These are phyloP conservation scores for Nicotiana benthamiana DNA, from an alignment of 257 asterid species.

Conservation along the genomic window DNA sequence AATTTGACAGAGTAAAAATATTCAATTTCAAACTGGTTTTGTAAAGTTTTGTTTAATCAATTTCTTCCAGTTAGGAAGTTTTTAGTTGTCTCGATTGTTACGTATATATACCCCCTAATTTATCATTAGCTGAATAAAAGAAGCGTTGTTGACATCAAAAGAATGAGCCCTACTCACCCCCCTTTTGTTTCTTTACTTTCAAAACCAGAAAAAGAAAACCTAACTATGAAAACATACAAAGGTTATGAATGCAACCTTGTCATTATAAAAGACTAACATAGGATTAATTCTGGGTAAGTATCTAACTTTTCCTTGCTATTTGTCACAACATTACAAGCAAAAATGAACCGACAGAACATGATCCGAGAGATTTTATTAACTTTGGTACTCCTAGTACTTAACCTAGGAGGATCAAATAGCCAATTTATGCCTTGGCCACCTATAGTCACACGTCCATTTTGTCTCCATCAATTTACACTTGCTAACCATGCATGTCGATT, in stretches of 20 bases:
- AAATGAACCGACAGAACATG: conserved; percentile 33
- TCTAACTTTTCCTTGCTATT: conserved; percentile 5
- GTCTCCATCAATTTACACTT: conserved; percentile 44
- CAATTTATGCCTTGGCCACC: conserved; percentile 27
- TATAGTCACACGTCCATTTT: conserved; percentile 30
- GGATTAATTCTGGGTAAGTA: conserved; percentile 14
- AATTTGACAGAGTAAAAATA: background rate
- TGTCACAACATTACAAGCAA: background rate
- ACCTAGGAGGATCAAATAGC: conserved; percentile 25
- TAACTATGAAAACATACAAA: conserved; percentile 30
- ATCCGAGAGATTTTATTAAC: conserved; percentile 20
- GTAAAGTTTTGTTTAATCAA: no score
- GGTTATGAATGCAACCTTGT: conserved; percentile 29
- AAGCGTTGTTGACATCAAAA: background rate
- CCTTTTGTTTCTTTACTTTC: conserved; percentile 12
- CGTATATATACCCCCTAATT: background rate
- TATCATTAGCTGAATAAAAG: background rate
- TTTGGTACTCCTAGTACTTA: conserved; percentile 25
- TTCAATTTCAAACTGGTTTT: background rate
- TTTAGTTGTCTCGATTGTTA: background rate
- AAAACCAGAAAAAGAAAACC: conserved; percentile 24
- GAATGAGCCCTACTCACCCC: background rate
- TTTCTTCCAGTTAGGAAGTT: background rate
- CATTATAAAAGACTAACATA: conserved; percentile 28
- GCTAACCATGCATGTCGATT: conserved; percentile 52